phyloP scores from a whole-genome alignment of 306 rosid species.

The Lithocarpus polystachyus region DNA sequence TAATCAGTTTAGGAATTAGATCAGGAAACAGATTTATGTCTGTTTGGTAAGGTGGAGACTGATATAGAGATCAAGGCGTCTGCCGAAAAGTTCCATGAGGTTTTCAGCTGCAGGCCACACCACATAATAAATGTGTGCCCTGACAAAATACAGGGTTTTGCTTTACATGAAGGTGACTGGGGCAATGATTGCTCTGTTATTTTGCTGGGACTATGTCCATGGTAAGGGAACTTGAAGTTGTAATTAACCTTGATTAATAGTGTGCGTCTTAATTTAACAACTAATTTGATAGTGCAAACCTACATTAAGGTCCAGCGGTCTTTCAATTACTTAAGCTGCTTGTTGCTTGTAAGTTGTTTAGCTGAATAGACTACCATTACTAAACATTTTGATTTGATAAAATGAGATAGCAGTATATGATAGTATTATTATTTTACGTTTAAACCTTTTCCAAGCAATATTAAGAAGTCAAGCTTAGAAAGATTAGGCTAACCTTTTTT shows the following conservation, averaged over 20 bases:
- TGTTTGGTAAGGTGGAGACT: conserved; percentile 5
- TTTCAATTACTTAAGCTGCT: no score
- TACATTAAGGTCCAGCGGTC: no score
- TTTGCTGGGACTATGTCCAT: conserved; percentile 23
- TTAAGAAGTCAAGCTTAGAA: no score
- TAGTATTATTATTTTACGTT: no score
- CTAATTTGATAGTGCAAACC: no score
- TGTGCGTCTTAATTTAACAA: background rate
- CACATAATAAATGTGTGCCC: background rate
- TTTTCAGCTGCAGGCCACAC: conserved; percentile 23
- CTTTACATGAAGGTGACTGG: conserved; percentile 20
- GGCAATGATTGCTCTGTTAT: conserved; percentile 13
- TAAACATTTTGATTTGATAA: no score
- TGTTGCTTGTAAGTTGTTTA: no score
- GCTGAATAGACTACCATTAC: no score
- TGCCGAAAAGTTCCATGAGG: conserved; percentile 2
- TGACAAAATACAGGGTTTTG: conserved; percentile 5
- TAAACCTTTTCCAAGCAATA: no score
- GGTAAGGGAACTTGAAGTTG: conserved; percentile 1
- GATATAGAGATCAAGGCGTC: conserved; percentile 20
- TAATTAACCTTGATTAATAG: background rate
- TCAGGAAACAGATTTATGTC: background rate
- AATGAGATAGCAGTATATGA: no score
- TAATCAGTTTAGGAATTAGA: background rate
- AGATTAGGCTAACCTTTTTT: no score